Percentiles rank a stretch among this genome's conserved stretches.
Evolutionary conservation across 768 basidiomycete species (phyloP).

Genomic region (Arthromyces matolae): DNA sequence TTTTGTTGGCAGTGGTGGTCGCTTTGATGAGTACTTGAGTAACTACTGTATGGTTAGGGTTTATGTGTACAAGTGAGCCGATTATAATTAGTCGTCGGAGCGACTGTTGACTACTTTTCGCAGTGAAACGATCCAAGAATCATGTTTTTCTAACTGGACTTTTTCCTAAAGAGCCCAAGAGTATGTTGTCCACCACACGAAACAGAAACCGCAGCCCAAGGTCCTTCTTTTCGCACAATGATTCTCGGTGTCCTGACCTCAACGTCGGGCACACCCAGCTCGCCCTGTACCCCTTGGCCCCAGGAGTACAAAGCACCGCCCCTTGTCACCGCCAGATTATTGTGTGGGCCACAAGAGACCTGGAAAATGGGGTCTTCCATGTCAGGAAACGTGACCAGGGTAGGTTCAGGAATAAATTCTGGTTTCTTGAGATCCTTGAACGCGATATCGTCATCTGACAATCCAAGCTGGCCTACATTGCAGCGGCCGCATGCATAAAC

Average conservation of each 20-base stretch:
- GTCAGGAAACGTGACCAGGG: constrained; percentile 62
- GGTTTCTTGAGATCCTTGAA: constrained; percentile 49
- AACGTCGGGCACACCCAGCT: constrained; percentile 62
- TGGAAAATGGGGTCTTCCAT: constrained; percentile 61
- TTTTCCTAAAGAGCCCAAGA: constrained; percentile 67
- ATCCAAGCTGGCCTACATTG: constrained; percentile 81
- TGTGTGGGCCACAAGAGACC: constrained; percentile 67
- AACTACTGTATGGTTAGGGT: no score
- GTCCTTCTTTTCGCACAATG: constrained; percentile 67
- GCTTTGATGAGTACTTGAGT: no score
- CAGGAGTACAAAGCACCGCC: constrained; percentile 70
- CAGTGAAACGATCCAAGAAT: no score
- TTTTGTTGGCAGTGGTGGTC: no score
- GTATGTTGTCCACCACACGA: constrained; percentile 82
- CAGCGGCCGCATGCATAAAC: constrained; percentile 86
- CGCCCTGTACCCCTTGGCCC: constrained; percentile 78
- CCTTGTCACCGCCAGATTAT: constrained; percentile 65
- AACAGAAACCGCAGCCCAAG: constrained; percentile 61
- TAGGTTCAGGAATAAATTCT: constrained; percentile 65
- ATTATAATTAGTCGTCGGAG: no score
- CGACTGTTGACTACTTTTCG: no score
- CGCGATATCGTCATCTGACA: constrained; percentile 65
- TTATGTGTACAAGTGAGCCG: no score
- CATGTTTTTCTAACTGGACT: no score
- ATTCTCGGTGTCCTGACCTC: constrained; percentile 59